Conservation (phyloP, 225 moss, liverwort and hornwort genomes). For the Physcomitrium patens region DNA sequence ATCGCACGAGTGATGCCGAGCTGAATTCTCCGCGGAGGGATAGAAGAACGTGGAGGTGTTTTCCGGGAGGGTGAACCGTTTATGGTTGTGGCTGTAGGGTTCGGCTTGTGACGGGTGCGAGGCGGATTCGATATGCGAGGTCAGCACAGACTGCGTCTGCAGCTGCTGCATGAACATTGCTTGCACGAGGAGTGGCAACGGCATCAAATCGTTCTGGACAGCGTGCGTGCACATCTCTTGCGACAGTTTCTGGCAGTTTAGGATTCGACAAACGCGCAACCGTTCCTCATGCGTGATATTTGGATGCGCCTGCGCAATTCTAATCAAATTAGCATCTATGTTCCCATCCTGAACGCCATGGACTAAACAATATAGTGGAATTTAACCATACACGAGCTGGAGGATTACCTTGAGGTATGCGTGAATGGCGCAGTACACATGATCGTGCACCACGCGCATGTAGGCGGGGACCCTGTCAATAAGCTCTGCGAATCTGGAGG, state of each 20-base stretch:
- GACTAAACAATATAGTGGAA: too few relatives aligned
- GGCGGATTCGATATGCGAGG: slow-evolving; percentile 58
- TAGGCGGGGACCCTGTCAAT: slow-evolving; percentile 71
- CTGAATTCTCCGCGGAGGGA: slow-evolving; percentile 31
- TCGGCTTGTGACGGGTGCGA: slow-evolving; percentile 50
- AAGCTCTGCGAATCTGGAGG: slow-evolving; percentile 68
- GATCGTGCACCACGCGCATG: slow-evolving; percentile 81
- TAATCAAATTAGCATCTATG: background rate
- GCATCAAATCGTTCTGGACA: slow-evolving; percentile 94
- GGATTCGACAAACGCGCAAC: slow-evolving; percentile 59
- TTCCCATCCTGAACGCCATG: background rate
- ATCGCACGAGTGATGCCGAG: slow-evolving; percentile 35
- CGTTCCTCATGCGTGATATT: slow-evolving; percentile 64
- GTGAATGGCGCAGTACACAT: slow-evolving; percentile 80
- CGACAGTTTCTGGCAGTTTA: slow-evolving; percentile 87
- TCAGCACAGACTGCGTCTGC: slow-evolving; percentile 75
- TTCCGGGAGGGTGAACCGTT: slow-evolving; percentile 33
- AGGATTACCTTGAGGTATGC: slow-evolving; percentile 72
- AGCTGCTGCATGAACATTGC: slow-evolving; percentile 99
- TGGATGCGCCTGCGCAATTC: slow-evolving; percentile 65
- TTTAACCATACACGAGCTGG: too few relatives aligned
- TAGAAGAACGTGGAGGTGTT: slow-evolving; percentile 39
- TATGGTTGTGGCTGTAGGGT: slow-evolving; percentile 6
- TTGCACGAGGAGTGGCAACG: slow-evolving; percentile 83
- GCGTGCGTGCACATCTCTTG: slow-evolving; percentile 82